A percentile compares a stretch with the other conserved stretches of the same genome.
phyloP scores from a whole-genome alignment of 306 rosid species.

The Vigna mungo region DNA sequence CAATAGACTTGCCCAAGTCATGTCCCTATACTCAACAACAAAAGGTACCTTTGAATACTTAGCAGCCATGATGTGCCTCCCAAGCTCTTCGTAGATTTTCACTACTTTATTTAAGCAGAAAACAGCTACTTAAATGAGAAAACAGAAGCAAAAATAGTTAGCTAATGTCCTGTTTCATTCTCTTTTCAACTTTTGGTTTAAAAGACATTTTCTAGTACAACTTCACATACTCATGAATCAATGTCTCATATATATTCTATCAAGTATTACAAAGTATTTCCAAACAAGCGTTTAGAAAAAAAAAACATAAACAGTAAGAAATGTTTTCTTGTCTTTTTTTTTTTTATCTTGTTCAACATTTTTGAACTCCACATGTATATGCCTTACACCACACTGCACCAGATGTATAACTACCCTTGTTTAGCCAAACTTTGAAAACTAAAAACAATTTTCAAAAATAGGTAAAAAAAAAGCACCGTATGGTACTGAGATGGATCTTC shows the following conservation, averaged over 20 bases:
- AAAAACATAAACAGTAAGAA: neutral
- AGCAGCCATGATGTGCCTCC: conserved; percentile 57
- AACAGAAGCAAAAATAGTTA: conserved; percentile 29
- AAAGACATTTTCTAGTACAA: neutral
- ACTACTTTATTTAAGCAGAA: conserved; percentile 60
- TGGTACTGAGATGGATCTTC: neutral
- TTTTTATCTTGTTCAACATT: neutral
- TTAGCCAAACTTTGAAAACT: neutral
- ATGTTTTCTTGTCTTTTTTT: neutral
- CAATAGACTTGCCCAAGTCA: neutral
- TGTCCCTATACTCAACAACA: neutral
- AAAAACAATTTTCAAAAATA: neutral
- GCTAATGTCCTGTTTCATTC: neutral
- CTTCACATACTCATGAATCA: neutral
- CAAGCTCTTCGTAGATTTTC: conserved; percentile 54
- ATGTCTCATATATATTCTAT: neutral
- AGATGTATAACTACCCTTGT: neutral
- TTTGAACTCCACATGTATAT: neutral
- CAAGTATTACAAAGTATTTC: neutral
- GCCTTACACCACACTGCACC: neutral
- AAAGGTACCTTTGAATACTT: conserved; percentile 58
- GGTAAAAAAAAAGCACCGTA: neutral
- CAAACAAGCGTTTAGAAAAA: neutral
- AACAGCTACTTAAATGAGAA: conserved; percentile 54
- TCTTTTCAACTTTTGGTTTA: neutral